Base-by-base conservation (phyloP, 2,329 filamentous ascomycete genomes). In the Xylariaceae sp. region DNA sequence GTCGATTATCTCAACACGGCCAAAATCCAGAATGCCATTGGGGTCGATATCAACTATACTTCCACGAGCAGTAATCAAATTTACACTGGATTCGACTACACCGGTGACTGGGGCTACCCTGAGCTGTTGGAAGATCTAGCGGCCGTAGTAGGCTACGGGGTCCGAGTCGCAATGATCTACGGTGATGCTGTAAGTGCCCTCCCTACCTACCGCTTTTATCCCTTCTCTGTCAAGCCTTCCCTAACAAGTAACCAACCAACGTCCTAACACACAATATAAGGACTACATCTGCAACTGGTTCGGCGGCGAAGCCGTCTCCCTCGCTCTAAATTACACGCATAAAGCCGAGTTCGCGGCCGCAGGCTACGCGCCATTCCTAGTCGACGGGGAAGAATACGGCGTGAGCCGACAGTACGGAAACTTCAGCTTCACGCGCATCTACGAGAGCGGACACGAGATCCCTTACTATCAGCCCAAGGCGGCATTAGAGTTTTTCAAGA, bases 341-440 rank as follows among this genome's bases (percentile, higher is more conserved):
- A 73, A 78, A 0, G 72, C 74, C 1, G 73, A 75, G 24, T 95
- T 94, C 69, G 75, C 80, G 1, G 71, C 76, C 0, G 87, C 91
- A 0, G 90, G 90, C 1, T 95, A 95, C 69, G 83, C 85, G 0
- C 85, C 88, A 12, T 86, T 95, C 60, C 76, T 86, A 11, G 85
- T 90, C 36, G 90, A 91, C 68, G 80, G 79, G 23, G 79, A 82
- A 6, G 88, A 89, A 73, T 84, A 87, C 68, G 90, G 85, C 48
- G 91, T 91, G 17, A 83, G 85, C 53, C 83, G 90, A 3, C 90
- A 95, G 71, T 90, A 85, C 66, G 90, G 88, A 9, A 93, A 93
- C 65, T 81, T 90, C 51, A 86, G 82, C 14, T 63, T 90, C 70
- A 84, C 83, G 51, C 80, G 87, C 6, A 79, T 90, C 44, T 89